Conservation (phyloP, 176 grass and related monocot species). For the Rhipidocladum racemiflorum region DNA sequence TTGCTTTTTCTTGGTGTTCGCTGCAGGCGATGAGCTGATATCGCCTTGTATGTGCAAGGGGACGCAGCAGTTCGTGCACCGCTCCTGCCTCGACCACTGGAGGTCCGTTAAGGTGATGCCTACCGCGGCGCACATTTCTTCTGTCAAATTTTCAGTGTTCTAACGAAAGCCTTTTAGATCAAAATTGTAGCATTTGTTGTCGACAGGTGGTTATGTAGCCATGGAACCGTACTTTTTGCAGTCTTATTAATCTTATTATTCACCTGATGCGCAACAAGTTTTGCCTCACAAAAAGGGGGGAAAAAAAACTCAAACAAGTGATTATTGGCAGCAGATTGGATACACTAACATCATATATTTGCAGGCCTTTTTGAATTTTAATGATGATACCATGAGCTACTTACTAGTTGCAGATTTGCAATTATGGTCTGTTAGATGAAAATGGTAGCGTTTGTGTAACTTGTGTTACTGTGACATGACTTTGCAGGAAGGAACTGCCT, state of each 20-base stretch:
- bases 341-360: neutral
- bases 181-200: too few relatives aligned
- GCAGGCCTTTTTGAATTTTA: neutral
- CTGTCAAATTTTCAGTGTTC: neutral
- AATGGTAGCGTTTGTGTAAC: neutral
- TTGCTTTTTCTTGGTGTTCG: neutral
- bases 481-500: slow-evolving; percentile 74
- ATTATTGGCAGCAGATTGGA: neutral
- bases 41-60: slow-evolving; percentile 92
- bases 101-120: slow-evolving; percentile 71
- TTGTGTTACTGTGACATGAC: neutral
- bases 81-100: slow-evolving; percentile 89
- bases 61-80: slow-evolving; percentile 88
- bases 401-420: neutral
- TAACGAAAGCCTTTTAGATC: too few relatives aligned
- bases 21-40: slow-evolving; percentile 76
- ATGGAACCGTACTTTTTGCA: too few relatives aligned
- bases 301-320: too few relatives aligned
- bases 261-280: too few relatives aligned
- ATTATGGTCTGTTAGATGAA: neutral
- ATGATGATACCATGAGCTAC: neutral
- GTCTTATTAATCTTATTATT: too few relatives aligned
- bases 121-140: neutral
- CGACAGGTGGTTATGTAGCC: too few relatives aligned
- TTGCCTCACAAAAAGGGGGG: too few relatives aligned